Evolutionary conservation across 2,329 filamentous ascomycete species (phyloP).

Genomic region (Ilyonectria robusta): DNA sequence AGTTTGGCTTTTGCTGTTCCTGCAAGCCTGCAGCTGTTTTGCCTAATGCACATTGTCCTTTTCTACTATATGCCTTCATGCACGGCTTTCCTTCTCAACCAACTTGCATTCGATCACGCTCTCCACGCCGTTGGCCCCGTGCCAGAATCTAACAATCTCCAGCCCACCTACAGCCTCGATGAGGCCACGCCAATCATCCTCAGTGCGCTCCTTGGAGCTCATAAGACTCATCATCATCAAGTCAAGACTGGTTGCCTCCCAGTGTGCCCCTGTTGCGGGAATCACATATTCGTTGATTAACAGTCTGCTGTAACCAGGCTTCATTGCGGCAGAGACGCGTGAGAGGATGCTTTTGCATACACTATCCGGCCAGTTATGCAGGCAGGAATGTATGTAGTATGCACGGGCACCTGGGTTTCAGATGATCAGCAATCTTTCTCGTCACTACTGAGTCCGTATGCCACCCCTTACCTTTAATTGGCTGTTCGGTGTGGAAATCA

Average conservation of each 20-base stretch:
- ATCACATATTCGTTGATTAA: conserved; percentile 53
- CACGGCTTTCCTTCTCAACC: background rate
- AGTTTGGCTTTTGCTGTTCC: too few species aligned
- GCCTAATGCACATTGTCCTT: too few species aligned
- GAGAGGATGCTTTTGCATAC: conserved; percentile 50
- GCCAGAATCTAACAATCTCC: conserved; percentile 42
- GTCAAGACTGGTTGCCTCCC: conserved; percentile 48
- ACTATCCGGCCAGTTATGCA: conserved; percentile 63
- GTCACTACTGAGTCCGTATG: too few species aligned
- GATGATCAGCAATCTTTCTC: too few species aligned
- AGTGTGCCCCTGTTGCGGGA: conserved; percentile 48
- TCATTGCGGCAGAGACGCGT: conserved; percentile 44
- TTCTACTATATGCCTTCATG: too few species aligned
- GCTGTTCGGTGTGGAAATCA: conserved; percentile 46
- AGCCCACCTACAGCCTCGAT: conserved; percentile 31
- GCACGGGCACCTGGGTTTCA: conserved; percentile 12
- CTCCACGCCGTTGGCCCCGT: conserved; percentile 28
- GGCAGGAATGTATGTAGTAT: conserved; percentile 48
- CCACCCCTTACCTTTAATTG: conserved; percentile 29
- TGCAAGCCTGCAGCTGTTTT: too few species aligned
- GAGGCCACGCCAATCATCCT: conserved; percentile 35
- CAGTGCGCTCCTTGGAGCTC: conserved; percentile 38
- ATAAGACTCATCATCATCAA: conserved; percentile 50
- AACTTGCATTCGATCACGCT: conserved; percentile 44
- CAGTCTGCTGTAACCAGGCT: conserved; percentile 51